These are phyloP conservation scores for Cercophora scortea DNA, from an alignment of 495 filamentous ascomycete genomes.

Conservation along the genomic window DNA sequence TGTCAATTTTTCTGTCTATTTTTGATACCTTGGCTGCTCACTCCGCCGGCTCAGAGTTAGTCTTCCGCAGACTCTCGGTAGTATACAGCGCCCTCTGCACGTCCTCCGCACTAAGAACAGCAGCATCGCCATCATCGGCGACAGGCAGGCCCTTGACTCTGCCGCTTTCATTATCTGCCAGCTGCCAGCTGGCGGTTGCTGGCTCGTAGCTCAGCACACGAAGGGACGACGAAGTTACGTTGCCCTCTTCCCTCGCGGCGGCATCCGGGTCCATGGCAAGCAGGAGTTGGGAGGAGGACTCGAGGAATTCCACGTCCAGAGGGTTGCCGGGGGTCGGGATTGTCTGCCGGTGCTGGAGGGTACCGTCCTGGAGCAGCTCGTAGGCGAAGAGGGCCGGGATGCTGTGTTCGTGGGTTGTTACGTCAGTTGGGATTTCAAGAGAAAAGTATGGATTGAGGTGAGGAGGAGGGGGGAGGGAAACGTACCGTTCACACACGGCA, in stretches of 20 bases:
- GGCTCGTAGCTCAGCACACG: not conserved
- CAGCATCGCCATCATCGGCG: too few species aligned
- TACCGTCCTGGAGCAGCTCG: slow-evolving; percentile 28
- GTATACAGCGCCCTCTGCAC: slow-evolving; percentile 59
- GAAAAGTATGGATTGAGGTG: not conserved
- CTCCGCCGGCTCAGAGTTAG: slow-evolving; percentile 1
- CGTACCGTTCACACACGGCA: slow-evolving; percentile 65
- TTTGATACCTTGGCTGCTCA: too few species aligned
- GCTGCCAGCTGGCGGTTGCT: not conserved
- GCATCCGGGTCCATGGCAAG: slow-evolving; percentile 48
- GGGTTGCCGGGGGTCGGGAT: slow-evolving; percentile 51
- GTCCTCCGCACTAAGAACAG: slow-evolving; percentile 19
- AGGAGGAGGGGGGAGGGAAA: not conserved
- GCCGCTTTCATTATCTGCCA: slow-evolving; percentile 6
- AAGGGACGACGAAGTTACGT: not conserved
- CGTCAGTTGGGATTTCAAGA: slow-evolving; percentile 13
- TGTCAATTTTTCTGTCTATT: too few species aligned
- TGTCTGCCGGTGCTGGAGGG: slow-evolving; percentile 38
- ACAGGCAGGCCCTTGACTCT: slow-evolving; percentile 11
- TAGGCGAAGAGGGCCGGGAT: slow-evolving; percentile 56
- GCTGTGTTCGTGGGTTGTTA: slow-evolving; percentile 27
- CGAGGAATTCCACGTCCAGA: slow-evolving; percentile 41
- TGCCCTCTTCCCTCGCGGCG: slow-evolving; percentile 12
- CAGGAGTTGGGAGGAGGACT: slow-evolving; percentile 26
- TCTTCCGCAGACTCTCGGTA: slow-evolving; percentile 61